phyloP scores from a whole-genome alignment of 2,329 filamentous ascomycete genomes.

The Xylogone sp. region DNA sequence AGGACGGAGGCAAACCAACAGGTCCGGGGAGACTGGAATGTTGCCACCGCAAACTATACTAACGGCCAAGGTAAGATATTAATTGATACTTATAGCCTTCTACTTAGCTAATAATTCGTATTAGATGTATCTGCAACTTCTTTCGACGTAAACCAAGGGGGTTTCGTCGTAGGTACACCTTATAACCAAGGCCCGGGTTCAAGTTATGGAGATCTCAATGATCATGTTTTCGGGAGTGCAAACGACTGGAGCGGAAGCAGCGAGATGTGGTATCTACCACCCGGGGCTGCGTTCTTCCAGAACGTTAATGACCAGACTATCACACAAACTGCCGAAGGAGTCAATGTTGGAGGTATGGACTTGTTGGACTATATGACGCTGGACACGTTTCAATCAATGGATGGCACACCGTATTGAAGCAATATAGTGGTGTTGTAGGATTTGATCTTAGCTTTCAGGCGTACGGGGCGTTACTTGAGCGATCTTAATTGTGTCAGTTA shows the following conservation, averaged over 20 bases:
- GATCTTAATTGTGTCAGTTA: not conserved
- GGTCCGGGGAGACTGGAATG: slow-evolving; percentile 24
- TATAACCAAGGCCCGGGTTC: slow-evolving; percentile 24
- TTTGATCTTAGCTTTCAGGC: not conserved
- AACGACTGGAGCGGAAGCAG: slow-evolving; percentile 21
- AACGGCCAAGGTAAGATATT: slow-evolving; percentile 16
- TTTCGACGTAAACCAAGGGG: slow-evolving; percentile 52
- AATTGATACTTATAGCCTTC: not conserved
- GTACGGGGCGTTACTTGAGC: not conserved
- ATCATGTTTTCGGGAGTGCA: slow-evolving; percentile 19
- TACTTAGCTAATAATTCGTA: slow-evolving; percentile 5
- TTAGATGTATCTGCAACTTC: slow-evolving; percentile 57
- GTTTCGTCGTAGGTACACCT: slow-evolving; percentile 43
- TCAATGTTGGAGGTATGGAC: slow-evolving; percentile 64
- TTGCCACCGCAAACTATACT: slow-evolving; percentile 19
- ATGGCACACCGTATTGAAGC: slow-evolving; percentile 7
- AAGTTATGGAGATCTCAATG: slow-evolving; percentile 27
- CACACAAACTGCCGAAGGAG: slow-evolving; percentile 63
- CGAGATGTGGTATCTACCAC: slow-evolving; percentile 65
- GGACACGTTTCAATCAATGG: slow-evolving; percentile 33
- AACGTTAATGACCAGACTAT: slow-evolving; percentile 60
- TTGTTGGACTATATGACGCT: slow-evolving; percentile 66
- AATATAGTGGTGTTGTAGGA: not conserved
- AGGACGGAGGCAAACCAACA: slow-evolving; percentile 18
- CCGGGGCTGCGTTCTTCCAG: slow-evolving; percentile 61